Base-by-base conservation (phyloP, 1,139 yeast genomes). In the Scheffersomyces titani region DNA sequence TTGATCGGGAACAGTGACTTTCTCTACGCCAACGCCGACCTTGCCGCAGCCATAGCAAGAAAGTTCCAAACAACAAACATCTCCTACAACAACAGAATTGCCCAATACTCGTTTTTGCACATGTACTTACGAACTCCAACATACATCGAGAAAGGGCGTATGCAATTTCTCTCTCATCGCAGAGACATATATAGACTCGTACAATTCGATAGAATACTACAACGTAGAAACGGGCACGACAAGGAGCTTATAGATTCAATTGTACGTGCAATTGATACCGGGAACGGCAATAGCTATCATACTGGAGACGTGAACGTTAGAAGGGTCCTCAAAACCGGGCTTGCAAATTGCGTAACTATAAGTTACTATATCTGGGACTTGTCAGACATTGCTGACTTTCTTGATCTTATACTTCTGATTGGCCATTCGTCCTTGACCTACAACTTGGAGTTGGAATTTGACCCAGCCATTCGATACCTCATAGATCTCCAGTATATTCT, bases 381-480 rank as follows among this genome's bases (percentile, higher is more conserved):
- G 5, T 51, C 59, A 13, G 70, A 69, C 52, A 52, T 68, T 6
- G 51, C 56, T 11, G 65, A 65, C 24, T 62, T 67, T 45, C 46
- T 60, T 16, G 54, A 51, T 16, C 30, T 66, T 40, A 22, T 64
- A 3, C 36, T 46, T 24, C 52, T 48, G 45, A 57, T 40, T 50
- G 48, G 13, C 5, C 24, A 11, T 46, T 50, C 50, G 18, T 50
- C 49, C 22, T 19, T 58, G 19, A 52, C 55, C 6, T 66, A 60
- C 51, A 67, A 68, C 54, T 51, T 70, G 3, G 74, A 70, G 53
- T 24, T 70, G 19, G 73, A 69, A 52, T 62, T 70, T 51, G 67
- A 67, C 44, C 64, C 68, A 3, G 68, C 63, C 3, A 56, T 68
- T 6, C 55, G 62, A 48, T 63, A 61, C 19, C 30, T 58, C 20